These are phyloP conservation scores for Pyrrhoderma noxium DNA, from an alignment of 1,284 basidiomycete genomes.

Conservation along the genomic window DNA sequence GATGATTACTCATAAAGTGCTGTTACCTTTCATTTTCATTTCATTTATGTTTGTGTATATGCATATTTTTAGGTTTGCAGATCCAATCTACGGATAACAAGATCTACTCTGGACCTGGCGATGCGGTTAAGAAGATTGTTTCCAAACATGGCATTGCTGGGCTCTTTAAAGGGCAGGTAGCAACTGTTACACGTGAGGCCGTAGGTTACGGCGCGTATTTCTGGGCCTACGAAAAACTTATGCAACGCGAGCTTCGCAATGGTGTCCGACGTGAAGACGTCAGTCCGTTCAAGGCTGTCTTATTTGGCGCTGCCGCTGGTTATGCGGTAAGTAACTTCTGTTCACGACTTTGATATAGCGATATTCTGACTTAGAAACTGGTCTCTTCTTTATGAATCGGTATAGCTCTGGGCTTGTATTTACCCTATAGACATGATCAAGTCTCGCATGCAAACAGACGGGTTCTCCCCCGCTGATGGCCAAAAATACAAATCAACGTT, in stretches of 20 bases:
- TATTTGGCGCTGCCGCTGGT: constrained; percentile 83
- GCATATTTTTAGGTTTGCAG: constrained; percentile 53
- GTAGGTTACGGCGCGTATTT: constrained; percentile 88
- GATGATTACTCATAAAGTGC: too few species aligned
- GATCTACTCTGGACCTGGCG: constrained; percentile 75
- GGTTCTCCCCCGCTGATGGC: constrained; percentile 64
- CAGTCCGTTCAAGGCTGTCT: constrained; percentile 65
- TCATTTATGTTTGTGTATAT: too few species aligned
- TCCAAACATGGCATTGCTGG: constrained; percentile 70
- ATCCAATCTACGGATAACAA: constrained; percentile 74
- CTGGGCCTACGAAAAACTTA: constrained; percentile 86
- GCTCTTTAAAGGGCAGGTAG: constrained; percentile 88
- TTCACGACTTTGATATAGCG: neutral
- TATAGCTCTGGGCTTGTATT: constrained; percentile 75
- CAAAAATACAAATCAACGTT: constrained; percentile 77
- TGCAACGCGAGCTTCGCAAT: constrained; percentile 74
- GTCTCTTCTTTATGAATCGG: neutral
- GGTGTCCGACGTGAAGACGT: constrained; percentile 71
- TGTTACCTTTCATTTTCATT: too few species aligned
- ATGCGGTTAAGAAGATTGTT: constrained; percentile 81
- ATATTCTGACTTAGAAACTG: neutral
- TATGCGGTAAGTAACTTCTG: constrained; percentile 55
- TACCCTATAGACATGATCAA: constrained; percentile 96
- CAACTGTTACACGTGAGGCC: constrained; percentile 85
- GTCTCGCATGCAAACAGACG: constrained; percentile 92